Evolutionary conservation across 1,284 basidiomycete species (phyloP), one percentile per base, ranked within the genome.

Genomic region (Termitomyces sp.): DNA sequence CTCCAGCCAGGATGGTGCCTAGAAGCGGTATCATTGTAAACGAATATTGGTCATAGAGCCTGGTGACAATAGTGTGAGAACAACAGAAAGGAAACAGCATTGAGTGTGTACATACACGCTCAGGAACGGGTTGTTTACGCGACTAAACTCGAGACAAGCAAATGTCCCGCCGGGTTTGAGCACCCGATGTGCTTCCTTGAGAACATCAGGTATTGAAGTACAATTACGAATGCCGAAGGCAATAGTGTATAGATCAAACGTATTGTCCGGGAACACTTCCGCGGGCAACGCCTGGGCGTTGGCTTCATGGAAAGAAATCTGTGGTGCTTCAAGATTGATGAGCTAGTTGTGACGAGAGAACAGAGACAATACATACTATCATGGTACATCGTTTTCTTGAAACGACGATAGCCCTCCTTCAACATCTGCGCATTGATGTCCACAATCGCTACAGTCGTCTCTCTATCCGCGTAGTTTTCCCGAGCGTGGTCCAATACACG

Each of bases 151-250:
- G 54, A 99, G 81, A 66, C 94, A 97, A 17, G 93, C 92, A 70
- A 99, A 97, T 5, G 86, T 90, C 52, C 94, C 97, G 61, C 97
- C 97, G 0, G 96, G 96, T 71, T 97, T 98, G 52, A 99, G 81
- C 10, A 99, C 94, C 17, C 97, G 84, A 70, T 97, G 79, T 3
- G 97, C 97, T 70, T 98, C 94, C 57, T 80, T 78, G 42, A 99
- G 77, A 15, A 95, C 97, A 24, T 84, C 85, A 9, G 92, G 88
- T 59, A 98, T 84, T 53, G 92, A 92, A 8, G 97, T 99, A 78
- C 93, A 97, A 70, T 99, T 99, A 50, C 97, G 83, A 63, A 99
- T 99, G 33, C 97, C 96, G 68, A 99, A 99, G 0, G 97, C 94
- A 67, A 99, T 98, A 21, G 97, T 99, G 76, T 98, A 99, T 15